phyloP scores from a whole-genome alignment of 331 rosid genomes.

The Stylosanthes scabra region DNA sequence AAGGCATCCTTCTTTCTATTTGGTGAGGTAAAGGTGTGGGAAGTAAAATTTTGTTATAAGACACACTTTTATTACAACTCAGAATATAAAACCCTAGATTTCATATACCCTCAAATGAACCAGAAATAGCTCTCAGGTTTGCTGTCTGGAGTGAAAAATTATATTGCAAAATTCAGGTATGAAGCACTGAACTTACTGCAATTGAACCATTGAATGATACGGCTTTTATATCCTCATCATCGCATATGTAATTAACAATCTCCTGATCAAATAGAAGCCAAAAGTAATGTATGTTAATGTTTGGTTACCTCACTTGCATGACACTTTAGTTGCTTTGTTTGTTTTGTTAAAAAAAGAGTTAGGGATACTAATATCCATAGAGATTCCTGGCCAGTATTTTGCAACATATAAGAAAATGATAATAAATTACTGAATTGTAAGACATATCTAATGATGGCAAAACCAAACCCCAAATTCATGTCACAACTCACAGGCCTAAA shows the following conservation, averaged over 20 bases:
- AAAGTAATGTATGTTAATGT: slow-evolving; percentile 9
- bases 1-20: not conserved
- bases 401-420: not conserved
- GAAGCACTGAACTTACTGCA: slow-evolving; percentile 51
- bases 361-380: not conserved
- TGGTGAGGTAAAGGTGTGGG: not conserved
- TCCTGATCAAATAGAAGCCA: slow-evolving; percentile 52
- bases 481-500: slow-evolving; percentile 9
- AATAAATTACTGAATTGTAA: not conserved
- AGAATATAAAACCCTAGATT: not conserved
- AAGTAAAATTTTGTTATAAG: not conserved
- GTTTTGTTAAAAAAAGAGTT: not conserved
- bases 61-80: not conserved
- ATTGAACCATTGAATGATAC: slow-evolving; percentile 58
- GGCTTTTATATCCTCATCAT: slow-evolving; percentile 70
- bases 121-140: not conserved
- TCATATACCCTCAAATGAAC: not conserved
- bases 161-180: not conserved
- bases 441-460: not conserved
- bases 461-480: slow-evolving; percentile 16
- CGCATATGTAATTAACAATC: slow-evolving; percentile 58
- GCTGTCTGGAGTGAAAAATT: slow-evolving; percentile 3
- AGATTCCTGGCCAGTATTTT: not conserved
- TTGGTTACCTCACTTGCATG: slow-evolving; percentile 21
- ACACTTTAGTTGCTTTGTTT: not conserved